These are phyloP conservation scores for Cupressus sempervirens DNA, from an alignment of 75 land plant genomes.

Conservation along the genomic window DNA sequence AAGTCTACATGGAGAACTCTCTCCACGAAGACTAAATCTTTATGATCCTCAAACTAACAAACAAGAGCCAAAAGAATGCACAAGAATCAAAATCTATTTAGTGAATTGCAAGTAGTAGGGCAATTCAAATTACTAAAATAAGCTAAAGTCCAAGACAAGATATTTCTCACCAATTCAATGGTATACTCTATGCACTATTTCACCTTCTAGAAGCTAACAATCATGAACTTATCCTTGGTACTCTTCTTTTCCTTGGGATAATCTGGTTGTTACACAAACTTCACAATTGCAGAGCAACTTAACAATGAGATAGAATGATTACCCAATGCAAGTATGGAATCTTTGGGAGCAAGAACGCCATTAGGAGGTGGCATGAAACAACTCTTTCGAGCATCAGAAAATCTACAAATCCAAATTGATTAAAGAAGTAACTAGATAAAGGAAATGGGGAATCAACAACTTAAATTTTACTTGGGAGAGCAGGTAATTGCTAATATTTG, in stretches of 20 bases:
- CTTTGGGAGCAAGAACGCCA: constrained; percentile 39
- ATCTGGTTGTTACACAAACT: constrained; percentile 43
- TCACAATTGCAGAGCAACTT: constrained; percentile 30
- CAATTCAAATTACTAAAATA: neutral
- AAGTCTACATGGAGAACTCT: too few species aligned
- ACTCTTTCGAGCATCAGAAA: constrained; percentile 52
- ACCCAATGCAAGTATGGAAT: constrained; percentile 40
- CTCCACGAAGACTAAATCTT: too few species aligned
- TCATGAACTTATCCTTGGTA: constrained; percentile 88
- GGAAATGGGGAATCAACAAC: too few species aligned
- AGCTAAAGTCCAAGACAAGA: neutral
- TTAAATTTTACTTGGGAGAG: too few species aligned
- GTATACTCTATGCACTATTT: constrained; percentile 70
- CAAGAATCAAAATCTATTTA: neutral
- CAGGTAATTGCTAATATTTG: too few species aligned
- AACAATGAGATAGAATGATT: neutral
- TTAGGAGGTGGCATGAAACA: constrained; percentile 54
- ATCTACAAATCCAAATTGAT: too few species aligned
- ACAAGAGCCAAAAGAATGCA: constrained; percentile 21
- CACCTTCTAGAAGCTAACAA: constrained; percentile 90
- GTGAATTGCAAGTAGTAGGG: neutral
- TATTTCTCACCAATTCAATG: constrained; percentile 75
- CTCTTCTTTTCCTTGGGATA: constrained; percentile 24
- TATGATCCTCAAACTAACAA: too few species aligned
- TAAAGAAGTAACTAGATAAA: too few species aligned